phyloP scores from a whole-genome alignment of 2,329 filamentous ascomycete species.

The Ophiocordyceps sinensis region DNA sequence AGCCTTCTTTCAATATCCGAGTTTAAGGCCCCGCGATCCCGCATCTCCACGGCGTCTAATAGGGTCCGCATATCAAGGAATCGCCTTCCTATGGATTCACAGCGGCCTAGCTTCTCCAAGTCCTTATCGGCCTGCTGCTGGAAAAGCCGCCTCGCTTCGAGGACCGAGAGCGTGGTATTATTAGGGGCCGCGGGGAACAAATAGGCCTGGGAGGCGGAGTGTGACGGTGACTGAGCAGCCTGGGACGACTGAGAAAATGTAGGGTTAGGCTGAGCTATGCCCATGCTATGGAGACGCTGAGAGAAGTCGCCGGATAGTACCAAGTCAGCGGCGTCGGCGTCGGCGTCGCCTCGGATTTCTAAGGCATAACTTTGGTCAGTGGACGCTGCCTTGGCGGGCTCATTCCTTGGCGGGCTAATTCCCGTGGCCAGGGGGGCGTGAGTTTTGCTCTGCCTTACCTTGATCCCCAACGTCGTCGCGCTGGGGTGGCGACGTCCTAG shows the following conservation, averaged over 20 bases:
- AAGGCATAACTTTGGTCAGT: not conserved
- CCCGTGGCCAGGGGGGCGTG: too few relatives aligned
- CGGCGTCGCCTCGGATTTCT: slow-evolving; percentile 18
- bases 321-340: slow-evolving; percentile 26
- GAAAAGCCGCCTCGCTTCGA: slow-evolving; percentile 31
- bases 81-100: slow-evolving; percentile 20
- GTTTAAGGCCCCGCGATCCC: slow-evolving; percentile 21
- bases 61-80: slow-evolving; percentile 34
- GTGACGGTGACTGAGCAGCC: slow-evolving; percentile 12
- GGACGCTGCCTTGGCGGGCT: too few relatives aligned
- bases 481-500: not conserved
- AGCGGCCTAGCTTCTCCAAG: slow-evolving; percentile 23
- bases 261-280: slow-evolving; percentile 38
- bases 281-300: slow-evolving; percentile 37
- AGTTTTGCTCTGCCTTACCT: not conserved
- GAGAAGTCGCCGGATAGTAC: slow-evolving; percentile 31
- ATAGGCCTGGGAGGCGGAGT: slow-evolving; percentile 10
- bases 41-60: slow-evolving; percentile 29
- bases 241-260: slow-evolving; percentile 38
- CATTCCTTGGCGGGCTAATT: too few relatives aligned
- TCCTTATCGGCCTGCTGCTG: slow-evolving; percentile 29
- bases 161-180: slow-evolving; percentile 33
- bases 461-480: not conserved
- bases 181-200: slow-evolving; percentile 15
- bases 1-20: slow-evolving; percentile 31